Evolutionary conservation across 1,284 basidiomycete species (phyloP).

Genomic region (Heterobasidion irregulare): DNA sequence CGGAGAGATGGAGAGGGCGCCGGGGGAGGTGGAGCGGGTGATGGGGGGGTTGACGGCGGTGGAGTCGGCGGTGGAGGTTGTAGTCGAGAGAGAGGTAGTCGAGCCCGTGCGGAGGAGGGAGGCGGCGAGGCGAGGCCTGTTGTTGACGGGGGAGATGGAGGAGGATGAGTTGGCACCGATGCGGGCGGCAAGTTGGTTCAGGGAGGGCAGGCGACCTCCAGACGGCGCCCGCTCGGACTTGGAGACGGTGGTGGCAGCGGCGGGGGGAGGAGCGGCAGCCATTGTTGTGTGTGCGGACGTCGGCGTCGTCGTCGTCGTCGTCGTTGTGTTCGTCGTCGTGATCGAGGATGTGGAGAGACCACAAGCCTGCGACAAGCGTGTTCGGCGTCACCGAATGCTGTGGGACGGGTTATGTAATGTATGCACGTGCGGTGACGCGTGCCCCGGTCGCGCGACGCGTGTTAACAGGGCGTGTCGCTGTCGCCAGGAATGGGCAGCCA

Average conservation of each 20-base stretch:
- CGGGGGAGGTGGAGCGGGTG: slow-evolving; percentile 53
- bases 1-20: slow-evolving; percentile 33
- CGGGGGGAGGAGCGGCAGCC: slow-evolving; percentile 11
- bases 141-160: slow-evolving; percentile 24
- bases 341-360: too few relatives aligned
- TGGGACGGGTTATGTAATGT: too few relatives aligned
- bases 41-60: slow-evolving; percentile 51
- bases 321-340: too few relatives aligned
- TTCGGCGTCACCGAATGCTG: too few relatives aligned
- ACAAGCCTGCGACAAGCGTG: too few relatives aligned
- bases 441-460: too few relatives aligned
- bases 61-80: slow-evolving; percentile 43
- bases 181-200: slow-evolving; percentile 72
- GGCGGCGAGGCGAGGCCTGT: slow-evolving; percentile 66
- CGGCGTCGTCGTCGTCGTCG: too few relatives aligned
- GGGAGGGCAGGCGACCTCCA: slow-evolving; percentile 50
- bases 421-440: too few relatives aligned
- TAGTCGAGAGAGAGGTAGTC: slow-evolving; percentile 42
- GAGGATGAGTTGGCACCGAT: slow-evolving; percentile 37
- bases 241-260: slow-evolving; percentile 21
- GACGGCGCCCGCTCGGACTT: slow-evolving; percentile 30
- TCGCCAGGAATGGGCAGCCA: too few relatives aligned
- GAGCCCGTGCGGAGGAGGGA: slow-evolving; percentile 62
- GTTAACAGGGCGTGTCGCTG: too few relatives aligned
- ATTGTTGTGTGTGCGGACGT: neutral